Evolutionary conservation across 768 basidiomycete species (phyloP).

Genomic region (Agrocybe pediades): DNA sequence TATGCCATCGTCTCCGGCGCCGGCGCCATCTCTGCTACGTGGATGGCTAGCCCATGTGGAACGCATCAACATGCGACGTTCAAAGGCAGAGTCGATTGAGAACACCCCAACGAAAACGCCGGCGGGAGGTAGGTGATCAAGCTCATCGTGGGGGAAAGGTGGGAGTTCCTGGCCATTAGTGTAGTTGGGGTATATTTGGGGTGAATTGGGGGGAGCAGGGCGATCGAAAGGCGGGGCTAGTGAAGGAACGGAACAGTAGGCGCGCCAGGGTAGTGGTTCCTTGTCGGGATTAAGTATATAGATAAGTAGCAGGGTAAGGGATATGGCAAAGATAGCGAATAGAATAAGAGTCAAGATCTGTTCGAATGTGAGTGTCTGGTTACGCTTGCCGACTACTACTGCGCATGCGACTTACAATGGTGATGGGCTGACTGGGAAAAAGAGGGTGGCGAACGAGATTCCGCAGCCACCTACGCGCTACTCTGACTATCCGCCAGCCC

Average conservation of each 20-base stretch:
- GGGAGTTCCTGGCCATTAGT: conserved; percentile 31
- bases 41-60: conserved; percentile 88
- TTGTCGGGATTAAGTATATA: conserved; percentile 97
- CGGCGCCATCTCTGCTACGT: conserved; percentile 75
- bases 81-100: conserved; percentile 81
- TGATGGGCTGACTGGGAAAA: conserved; percentile 78
- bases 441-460: conserved; percentile 69
- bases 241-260: conserved; percentile 80
- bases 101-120: conserved; percentile 91
- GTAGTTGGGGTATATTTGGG: conserved; percentile 40
- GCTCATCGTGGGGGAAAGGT: conserved; percentile 70
- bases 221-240: conserved; percentile 43
- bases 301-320: conserved; percentile 84
- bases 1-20: conserved; percentile 62
- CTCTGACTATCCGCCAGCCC: conserved; percentile 46
- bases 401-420: conserved; percentile 60
- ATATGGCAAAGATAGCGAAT: conserved; percentile 78
- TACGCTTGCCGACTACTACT: neutral
- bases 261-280: conserved; percentile 90
- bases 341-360: conserved; percentile 49
- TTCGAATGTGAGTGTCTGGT: neutral
- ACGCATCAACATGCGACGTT: conserved; percentile 85
- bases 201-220: conserved; percentile 38
- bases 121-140: conserved; percentile 78
- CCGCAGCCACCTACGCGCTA: conserved; percentile 55